Conservation (phyloP, 805 yeast species). For the Suhomyces emberorum region DNA sequence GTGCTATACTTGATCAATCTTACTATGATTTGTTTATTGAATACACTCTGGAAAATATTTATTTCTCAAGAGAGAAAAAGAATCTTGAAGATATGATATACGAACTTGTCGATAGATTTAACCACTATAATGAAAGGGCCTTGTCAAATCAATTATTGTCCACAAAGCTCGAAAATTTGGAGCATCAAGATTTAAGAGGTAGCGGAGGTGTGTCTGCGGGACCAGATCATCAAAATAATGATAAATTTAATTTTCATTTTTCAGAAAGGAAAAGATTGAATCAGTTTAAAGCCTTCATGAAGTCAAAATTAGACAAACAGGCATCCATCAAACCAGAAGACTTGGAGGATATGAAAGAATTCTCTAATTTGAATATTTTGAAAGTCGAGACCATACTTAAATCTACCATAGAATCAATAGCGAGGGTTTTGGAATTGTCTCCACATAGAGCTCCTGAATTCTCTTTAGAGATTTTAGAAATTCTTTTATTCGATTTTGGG, state of each 20-base stretch:
- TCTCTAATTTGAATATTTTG: conserved; percentile 33
- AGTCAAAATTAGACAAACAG: conserved; percentile 31
- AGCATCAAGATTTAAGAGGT: conserved; percentile 23
- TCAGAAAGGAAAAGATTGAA: conserved; percentile 45
- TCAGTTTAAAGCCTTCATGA: conserved; percentile 57
- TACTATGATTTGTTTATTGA: conserved; percentile 71
- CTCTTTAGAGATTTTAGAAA: conserved; percentile 63
- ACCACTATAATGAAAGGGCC: conserved; percentile 32
- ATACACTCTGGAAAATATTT: conserved; percentile 61
- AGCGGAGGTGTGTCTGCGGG: conserved; percentile 8
- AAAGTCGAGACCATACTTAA: conserved; percentile 63
- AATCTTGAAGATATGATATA: conserved; percentile 56
- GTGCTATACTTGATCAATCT: conserved; percentile 61
- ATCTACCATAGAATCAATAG: conserved; percentile 69
- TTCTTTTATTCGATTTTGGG: conserved; percentile 67
- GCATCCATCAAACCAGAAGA: conserved; percentile 22
- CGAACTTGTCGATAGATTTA: conserved; percentile 44
- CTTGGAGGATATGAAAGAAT: conserved; percentile 19
- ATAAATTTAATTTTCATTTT: conserved; percentile 28
- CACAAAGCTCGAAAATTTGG: conserved; percentile 34
- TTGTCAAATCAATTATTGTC: conserved; percentile 33
- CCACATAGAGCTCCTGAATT: conserved; percentile 61
- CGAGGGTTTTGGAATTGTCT: conserved; percentile 70
- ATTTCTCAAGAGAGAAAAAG: conserved; percentile 69
- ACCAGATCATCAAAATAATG: conserved; percentile 15